Conservation (phyloP, 2,329 filamentous ascomycete species). For the Teratosphaeria destructans region DNA sequence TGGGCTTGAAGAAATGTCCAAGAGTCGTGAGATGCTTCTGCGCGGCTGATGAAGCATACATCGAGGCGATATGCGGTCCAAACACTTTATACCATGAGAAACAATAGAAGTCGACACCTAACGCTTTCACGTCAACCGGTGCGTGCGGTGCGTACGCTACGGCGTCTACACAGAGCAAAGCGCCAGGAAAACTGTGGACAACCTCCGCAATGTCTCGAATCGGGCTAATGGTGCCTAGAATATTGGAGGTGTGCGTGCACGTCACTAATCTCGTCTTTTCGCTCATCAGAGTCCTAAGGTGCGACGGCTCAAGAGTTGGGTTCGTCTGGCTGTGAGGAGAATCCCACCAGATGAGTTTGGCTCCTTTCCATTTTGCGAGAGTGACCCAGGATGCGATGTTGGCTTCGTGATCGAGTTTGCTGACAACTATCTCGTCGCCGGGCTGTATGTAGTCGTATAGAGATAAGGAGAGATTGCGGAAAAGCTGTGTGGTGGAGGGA, state of each 20-base stretch:
- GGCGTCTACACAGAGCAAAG: slow-evolving; percentile 62
- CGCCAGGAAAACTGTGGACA: slow-evolving; percentile 43
- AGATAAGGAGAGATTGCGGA: slow-evolving; percentile 55
- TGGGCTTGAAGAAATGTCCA: slow-evolving; percentile 57
- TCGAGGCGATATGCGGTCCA: slow-evolving; percentile 61
- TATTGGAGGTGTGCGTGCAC: slow-evolving; percentile 64
- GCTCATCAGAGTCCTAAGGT: slow-evolving; percentile 50
- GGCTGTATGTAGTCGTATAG: slow-evolving; percentile 48
- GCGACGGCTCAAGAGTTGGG: slow-evolving; percentile 48
- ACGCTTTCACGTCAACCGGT: slow-evolving; percentile 53
- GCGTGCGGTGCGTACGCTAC: slow-evolving; percentile 69
- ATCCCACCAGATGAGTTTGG: slow-evolving; percentile 61
- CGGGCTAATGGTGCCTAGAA: slow-evolving; percentile 61
- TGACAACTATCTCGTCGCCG: slow-evolving; percentile 52
- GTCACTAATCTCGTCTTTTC: slow-evolving; percentile 58
- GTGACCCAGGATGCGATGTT: slow-evolving; percentile 66
- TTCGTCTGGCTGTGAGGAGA: slow-evolving; percentile 31
- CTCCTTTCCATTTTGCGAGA: slow-evolving; percentile 50
- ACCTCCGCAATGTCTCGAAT: slow-evolving; percentile 45
- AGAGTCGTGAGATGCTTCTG: slow-evolving; percentile 47
- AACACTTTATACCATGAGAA: slow-evolving; percentile 80
- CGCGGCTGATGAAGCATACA: slow-evolving; percentile 53
- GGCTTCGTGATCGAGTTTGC: slow-evolving; percentile 65
- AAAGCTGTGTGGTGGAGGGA: slow-evolving; percentile 63
- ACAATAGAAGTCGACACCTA: slow-evolving; percentile 65